Conservation (phyloP, 1,284 basidiomycete species). For the Neonothopanus nambi region DNA sequence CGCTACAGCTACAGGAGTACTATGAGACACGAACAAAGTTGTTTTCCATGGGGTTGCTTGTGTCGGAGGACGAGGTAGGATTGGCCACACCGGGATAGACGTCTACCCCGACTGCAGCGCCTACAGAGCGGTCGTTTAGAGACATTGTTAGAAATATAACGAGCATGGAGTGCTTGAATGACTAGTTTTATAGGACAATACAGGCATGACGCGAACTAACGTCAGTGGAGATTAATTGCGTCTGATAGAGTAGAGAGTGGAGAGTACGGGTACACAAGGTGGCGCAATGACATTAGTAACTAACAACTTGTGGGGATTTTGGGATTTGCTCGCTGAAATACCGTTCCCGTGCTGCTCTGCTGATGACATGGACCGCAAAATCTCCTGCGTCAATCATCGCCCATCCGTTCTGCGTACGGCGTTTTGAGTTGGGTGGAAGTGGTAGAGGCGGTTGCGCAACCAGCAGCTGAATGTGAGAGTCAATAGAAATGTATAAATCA, state of each 20-base stretch:
- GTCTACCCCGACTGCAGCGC: constrained; percentile 35
- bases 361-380: constrained; percentile 75
- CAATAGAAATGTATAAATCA: neutral
- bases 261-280: neutral
- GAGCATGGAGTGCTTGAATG: neutral
- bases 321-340: constrained; percentile 45
- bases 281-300: neutral
- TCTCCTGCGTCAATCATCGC: constrained; percentile 77
- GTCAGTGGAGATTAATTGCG: constrained; percentile 5
- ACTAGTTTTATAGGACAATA: neutral
- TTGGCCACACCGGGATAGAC: constrained; percentile 45
- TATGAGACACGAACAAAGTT: constrained; percentile 41
- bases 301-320: too few species aligned
- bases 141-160: constrained; percentile 21
- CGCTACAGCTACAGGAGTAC: neutral
- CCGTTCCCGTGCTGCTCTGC: constrained; percentile 58
- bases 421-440: constrained; percentile 62
- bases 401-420: constrained; percentile 68
- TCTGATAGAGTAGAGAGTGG: too few species aligned
- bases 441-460: constrained; percentile 52
- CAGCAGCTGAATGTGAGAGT: constrained; percentile 40
- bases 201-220: neutral
- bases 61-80: constrained; percentile 39
- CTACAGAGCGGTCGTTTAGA: constrained; percentile 33
- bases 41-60: constrained; percentile 36